Base-by-base conservation (phyloP, 495 filamentous ascomycete species). In the Aspergillus diversus region DNA sequence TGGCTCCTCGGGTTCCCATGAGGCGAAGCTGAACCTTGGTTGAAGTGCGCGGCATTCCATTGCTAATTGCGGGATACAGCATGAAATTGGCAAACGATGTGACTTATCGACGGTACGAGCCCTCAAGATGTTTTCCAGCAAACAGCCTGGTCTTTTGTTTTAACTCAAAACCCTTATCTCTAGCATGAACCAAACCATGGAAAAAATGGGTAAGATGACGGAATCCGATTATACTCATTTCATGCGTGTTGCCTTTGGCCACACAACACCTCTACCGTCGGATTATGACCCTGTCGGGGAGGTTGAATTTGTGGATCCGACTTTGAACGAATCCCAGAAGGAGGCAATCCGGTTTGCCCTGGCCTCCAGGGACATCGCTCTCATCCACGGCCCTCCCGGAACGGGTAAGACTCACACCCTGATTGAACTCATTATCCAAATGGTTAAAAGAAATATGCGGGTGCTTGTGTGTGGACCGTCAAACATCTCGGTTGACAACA, bases 391-490 rank as follows among this genome's bases (percentile, higher is more conserved):
- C 0, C 95, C 95, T 1, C 95, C 95, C 1, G 95, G 95, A 7
- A 99, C 95, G 0, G 95, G 95, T 31, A 99, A 99, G 69, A 99
- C 95, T 0, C 94, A 98, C 73, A 99, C 96, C 0, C 78, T 99
- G 31, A 95, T 99, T 55, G 95, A 99, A 71, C 80, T 98, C 17
- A 96, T 98, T 59, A 81, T 94, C 33, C 95, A 99, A 67, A 76
- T 98, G 65, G 78, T 95, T 33, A 86, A 81, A 56, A 84, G 83
- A 5, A 86, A 88, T 13, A 83, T 86, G 47, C 86, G 92, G 1
- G 77, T 98, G 15, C 84, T 99, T 4, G 93, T 99, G 17, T 99
- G 95, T 71, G 95, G 95, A 0, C 95, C 95, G 0, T 96, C 91
- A 9, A 99, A 99, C 71, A 92, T 99, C 55, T 93, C 91, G 0